A percentile compares a stretch with the other conserved stretches of the same genome.
Conservation (phyloP, 2,329 filamentous ascomycete species). For the Triangularia verruculosa region DNA sequence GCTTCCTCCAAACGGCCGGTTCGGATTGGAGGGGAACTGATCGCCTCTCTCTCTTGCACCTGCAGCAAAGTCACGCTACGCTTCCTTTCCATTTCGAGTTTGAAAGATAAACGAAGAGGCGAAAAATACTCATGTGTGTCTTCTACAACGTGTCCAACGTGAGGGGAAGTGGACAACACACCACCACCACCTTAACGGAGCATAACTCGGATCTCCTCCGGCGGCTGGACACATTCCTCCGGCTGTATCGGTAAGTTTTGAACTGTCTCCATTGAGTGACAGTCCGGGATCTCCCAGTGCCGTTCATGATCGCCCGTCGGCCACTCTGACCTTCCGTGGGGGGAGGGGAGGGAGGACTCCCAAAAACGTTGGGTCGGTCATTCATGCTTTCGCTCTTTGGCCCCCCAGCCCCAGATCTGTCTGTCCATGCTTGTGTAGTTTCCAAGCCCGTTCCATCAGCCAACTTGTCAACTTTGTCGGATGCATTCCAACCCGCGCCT, state of each 20-base stretch:
- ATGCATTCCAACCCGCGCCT: slow-evolving; percentile 9
- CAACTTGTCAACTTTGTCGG: slow-evolving; percentile 20
- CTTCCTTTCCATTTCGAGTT: not conserved
- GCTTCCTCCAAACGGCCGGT: not conserved
- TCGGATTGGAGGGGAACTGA: not conserved
- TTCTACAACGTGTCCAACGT: too few relatives aligned
- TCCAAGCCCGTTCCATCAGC: slow-evolving; percentile 16
- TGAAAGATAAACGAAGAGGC: not conserved
- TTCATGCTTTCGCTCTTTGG: slow-evolving; percentile 9
- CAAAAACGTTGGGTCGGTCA: slow-evolving; percentile 5
- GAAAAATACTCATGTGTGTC: not conserved
- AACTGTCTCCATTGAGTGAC: not conserved
- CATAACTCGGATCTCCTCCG: not conserved
- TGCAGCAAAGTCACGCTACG: not conserved
- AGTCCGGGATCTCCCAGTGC: not conserved
- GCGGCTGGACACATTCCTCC: not conserved
- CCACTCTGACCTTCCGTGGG: not conserved
- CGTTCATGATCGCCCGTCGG: not conserved
- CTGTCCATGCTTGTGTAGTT: slow-evolving; percentile 6
- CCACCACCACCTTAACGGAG: not conserved
- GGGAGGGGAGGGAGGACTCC: not conserved
- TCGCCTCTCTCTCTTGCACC: not conserved
- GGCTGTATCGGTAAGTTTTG: not conserved
- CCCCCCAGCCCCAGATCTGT: slow-evolving; percentile 11
- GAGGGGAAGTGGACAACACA: not conserved